phyloP scores from a whole-genome alignment of 2,329 filamentous ascomycete genomes.

The Talaromyces sp. region DNA sequence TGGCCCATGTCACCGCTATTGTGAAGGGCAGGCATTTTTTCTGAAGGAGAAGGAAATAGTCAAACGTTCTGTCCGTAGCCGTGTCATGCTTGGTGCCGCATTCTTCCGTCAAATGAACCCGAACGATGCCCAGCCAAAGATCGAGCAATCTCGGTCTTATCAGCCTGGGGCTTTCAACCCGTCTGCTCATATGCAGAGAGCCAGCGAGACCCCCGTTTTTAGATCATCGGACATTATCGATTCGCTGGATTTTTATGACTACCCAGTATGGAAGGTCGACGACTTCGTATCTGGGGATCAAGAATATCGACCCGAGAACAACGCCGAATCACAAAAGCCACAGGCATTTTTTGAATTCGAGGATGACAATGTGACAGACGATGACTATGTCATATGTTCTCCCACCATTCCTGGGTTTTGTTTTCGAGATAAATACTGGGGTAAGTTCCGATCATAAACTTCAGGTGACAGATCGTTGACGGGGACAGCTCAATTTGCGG shows the following conservation, averaged over 20 bases:
- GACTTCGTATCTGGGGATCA: not conserved
- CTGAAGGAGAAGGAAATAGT: slow-evolving; percentile 18
- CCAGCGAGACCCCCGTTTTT: not conserved
- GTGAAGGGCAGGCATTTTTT: slow-evolving; percentile 22
- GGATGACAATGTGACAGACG: not conserved
- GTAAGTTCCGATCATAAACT: slow-evolving; percentile 10
- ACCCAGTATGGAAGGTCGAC: not conserved
- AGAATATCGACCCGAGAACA: not conserved
- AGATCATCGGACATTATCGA: not conserved
- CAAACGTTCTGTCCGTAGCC: slow-evolving; percentile 17
- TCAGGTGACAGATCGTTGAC: not conserved
- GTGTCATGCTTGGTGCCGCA: slow-evolving; percentile 25
- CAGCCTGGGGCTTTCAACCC: not conserved
- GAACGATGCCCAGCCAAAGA: slow-evolving; percentile 6
- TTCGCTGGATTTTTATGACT: not conserved
- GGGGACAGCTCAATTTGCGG: slow-evolving; percentile 14
- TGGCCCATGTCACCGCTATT: slow-evolving; percentile 19
- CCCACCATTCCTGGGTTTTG: slow-evolving; percentile 14
- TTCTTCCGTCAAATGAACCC: slow-evolving; percentile 23
- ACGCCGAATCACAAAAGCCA: not conserved
- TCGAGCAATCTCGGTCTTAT: not conserved
- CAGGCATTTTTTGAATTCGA: not conserved
- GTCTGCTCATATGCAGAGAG: slow-evolving; percentile 3
- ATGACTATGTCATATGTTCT: slow-evolving; percentile 19
- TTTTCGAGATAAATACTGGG: slow-evolving; percentile 18